These are phyloP conservation scores for Trichothecium roseum DNA, from an alignment of 2,329 filamentous ascomycete genomes.

Conservation along the genomic window DNA sequence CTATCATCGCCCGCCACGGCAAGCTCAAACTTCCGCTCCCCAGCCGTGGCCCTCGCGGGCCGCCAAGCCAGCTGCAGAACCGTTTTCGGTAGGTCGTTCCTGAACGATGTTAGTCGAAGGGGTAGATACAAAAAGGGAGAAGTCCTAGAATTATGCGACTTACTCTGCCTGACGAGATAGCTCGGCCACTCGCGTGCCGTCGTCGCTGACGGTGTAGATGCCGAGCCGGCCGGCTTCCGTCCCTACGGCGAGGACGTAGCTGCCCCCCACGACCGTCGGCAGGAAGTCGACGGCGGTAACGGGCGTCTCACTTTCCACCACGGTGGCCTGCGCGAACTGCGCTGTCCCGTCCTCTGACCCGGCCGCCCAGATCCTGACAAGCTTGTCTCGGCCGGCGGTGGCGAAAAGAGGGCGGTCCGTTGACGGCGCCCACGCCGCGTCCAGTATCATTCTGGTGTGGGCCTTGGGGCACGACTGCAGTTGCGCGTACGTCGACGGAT, in stretches of 20 bases:
- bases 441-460: constrained; percentile 86
- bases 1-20: constrained; percentile 51
- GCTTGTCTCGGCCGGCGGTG: constrained; percentile 85
- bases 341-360: constrained; percentile 20
- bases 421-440: constrained; percentile 69
- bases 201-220: constrained; percentile 28
- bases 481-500: constrained; percentile 39
- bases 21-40: constrained; percentile 24
- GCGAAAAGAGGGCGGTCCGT: constrained; percentile 50
- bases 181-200: constrained; percentile 23
- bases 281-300: constrained; percentile 66
- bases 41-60: constrained; percentile 26
- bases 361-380: constrained; percentile 58
- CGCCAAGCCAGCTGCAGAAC: constrained; percentile 63
- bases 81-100: constrained; percentile 44
- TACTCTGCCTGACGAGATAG: constrained; percentile 26
- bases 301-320: constrained; percentile 44
- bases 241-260: constrained; percentile 41
- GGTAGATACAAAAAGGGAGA: neutral
- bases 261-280: constrained; percentile 17
- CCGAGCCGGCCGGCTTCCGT: constrained; percentile 43
- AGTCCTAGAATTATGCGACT: constrained; percentile 14
- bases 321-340: constrained; percentile 40
- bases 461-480: constrained; percentile 67
- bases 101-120: constrained; percentile 10